These are phyloP conservation scores for Cutaneotrichosporon curvatum DNA, from an alignment of 1,284 basidiomycete species.

Conservation along the genomic window DNA sequence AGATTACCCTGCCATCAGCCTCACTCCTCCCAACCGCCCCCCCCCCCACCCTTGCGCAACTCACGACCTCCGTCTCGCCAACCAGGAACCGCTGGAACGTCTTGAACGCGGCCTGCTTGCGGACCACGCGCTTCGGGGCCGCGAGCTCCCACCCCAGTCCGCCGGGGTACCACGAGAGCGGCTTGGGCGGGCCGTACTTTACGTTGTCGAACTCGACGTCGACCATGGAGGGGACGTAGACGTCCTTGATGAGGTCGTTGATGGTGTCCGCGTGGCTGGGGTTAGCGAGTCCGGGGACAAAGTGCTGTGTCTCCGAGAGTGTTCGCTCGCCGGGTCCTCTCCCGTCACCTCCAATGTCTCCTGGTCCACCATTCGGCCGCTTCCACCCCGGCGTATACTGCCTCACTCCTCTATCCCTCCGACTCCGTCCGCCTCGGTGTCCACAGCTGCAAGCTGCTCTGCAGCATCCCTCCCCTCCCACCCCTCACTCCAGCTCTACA, in stretches of 20 bases:
- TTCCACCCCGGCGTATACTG: no score
- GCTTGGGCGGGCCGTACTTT: conserved; percentile 62
- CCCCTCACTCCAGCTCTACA: conserved; percentile 14
- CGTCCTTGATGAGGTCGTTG: conserved; percentile 63
- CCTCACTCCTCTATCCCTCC: no score
- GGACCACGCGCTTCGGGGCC: conserved; percentile 79
- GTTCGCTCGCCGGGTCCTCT: background rate
- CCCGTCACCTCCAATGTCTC: no score
- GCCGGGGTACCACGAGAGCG: conserved; percentile 88
- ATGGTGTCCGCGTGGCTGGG: conserved; percentile 63
- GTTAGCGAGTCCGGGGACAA: background rate
- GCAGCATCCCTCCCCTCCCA: background rate
- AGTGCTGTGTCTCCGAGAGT: background rate
- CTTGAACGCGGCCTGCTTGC: conserved; percentile 89
- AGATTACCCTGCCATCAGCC: conserved; percentile 68
- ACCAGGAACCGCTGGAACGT: conserved; percentile 95
- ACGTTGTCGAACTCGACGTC: conserved; percentile 68
- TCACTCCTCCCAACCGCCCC: no score
- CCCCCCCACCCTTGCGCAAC: conserved; percentile 31
- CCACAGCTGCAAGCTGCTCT: no score
- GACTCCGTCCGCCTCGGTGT: no score
- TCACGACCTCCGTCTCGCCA: conserved; percentile 91
- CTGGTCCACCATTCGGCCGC: no score
- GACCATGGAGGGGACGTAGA: conserved; percentile 70
- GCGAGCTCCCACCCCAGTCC: conserved; percentile 94